phyloP scores from a whole-genome alignment of 1,139 yeast genomes.

The Debaryomyces udenii region DNA sequence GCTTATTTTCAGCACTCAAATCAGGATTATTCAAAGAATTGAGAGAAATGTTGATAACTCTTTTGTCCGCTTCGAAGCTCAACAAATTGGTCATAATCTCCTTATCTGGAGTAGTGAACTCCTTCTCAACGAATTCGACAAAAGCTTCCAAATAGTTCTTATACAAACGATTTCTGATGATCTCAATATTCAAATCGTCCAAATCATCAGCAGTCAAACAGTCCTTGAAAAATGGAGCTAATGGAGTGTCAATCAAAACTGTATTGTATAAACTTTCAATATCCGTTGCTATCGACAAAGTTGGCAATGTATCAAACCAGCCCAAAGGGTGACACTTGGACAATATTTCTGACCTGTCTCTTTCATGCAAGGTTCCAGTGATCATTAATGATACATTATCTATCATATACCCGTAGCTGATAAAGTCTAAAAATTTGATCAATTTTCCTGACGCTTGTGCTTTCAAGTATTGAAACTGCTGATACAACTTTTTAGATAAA shows the following conservation, averaged over 20 bases:
- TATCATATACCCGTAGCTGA: slow-evolving; percentile 96
- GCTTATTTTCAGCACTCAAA: slow-evolving; percentile 69
- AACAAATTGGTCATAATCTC: slow-evolving; percentile 80
- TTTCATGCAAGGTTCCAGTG: slow-evolving; percentile 94
- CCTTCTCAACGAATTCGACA: slow-evolving; percentile 59
- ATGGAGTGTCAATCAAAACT: slow-evolving; percentile 95
- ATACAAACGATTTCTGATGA: slow-evolving; percentile 87
- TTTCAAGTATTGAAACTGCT: slow-evolving; percentile 82
- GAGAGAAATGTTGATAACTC: slow-evolving; percentile 87
- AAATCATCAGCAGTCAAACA: slow-evolving; percentile 92
- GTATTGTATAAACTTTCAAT: slow-evolving; percentile 89
- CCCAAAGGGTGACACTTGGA: slow-evolving; percentile 95
- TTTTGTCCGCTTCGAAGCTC: slow-evolving; percentile 91
- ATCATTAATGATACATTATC: slow-evolving; percentile 95
- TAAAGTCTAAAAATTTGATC: slow-evolving; percentile 82
- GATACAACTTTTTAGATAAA: slow-evolving; percentile 72
- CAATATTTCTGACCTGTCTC: slow-evolving; percentile 85
- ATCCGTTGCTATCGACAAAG: slow-evolving; percentile 91
- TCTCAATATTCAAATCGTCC: slow-evolving; percentile 94
- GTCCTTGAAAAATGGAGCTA: slow-evolving; percentile 93
- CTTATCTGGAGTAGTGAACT: slow-evolving; percentile 73
- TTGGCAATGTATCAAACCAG: slow-evolving; percentile 97
- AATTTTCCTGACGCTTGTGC: slow-evolving; percentile 83
- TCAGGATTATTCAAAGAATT: slow-evolving; percentile 84
- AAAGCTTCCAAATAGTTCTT: slow-evolving; percentile 93